These are phyloP conservation scores for Pseudocercospora fuligena DNA, from an alignment of 2,329 filamentous ascomycete species.

Conservation along the genomic window DNA sequence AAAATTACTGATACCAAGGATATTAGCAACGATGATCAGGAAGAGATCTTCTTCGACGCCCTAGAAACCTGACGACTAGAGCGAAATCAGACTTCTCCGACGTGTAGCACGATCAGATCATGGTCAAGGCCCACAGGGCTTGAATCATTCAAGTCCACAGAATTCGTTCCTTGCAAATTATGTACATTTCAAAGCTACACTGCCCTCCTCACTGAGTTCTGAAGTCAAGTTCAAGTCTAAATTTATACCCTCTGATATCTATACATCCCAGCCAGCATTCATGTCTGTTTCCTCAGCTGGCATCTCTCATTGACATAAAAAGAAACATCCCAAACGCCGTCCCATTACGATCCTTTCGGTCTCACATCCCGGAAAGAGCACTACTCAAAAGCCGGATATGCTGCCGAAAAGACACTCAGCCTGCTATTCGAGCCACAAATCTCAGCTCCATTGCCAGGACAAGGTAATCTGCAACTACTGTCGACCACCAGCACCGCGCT, in stretches of 20 bases:
- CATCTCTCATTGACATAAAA: not conserved
- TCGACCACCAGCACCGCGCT: slow-evolving; percentile 34
- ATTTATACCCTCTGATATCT: not conserved
- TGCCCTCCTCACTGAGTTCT: not conserved
- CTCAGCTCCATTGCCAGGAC: slow-evolving; percentile 37
- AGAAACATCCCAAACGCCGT: not conserved
- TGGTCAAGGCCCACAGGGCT: too few species aligned
- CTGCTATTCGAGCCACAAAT: slow-evolving; percentile 37
- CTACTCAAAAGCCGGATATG: slow-evolving; percentile 21
- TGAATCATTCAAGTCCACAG: not conserved
- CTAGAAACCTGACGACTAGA: not conserved
- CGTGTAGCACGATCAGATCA: too few species aligned
- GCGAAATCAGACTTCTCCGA: too few species aligned
- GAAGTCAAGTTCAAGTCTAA: not conserved
- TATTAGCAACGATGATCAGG: not conserved
- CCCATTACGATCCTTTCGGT: not conserved
- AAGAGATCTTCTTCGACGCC: not conserved
- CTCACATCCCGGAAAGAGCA: not conserved
- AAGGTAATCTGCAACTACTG: slow-evolving; percentile 35
- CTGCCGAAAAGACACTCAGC: slow-evolving; percentile 33
- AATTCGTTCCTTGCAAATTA: not conserved
- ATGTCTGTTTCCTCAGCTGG: not conserved
- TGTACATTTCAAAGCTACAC: not conserved
- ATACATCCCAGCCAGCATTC: not conserved
- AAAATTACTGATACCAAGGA: not conserved